Conservation (phyloP, 1,284 basidiomycete genomes). For the Cystobasidiaceae sp. region DNA sequence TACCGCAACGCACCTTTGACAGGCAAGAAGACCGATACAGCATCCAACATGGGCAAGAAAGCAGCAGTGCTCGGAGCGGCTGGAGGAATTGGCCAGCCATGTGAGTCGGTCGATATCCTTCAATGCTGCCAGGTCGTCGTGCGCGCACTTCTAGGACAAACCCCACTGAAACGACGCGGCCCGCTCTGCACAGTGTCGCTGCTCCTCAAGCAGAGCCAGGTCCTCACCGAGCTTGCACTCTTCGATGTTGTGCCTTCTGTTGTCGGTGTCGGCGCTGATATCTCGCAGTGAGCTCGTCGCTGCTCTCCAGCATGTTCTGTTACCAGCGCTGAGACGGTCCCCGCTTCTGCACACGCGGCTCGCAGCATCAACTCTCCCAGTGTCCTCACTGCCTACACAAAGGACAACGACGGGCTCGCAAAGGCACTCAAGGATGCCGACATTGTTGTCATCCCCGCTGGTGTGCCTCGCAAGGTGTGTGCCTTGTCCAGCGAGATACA, state of each 20-base stretch:
- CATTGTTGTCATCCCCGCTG: conserved; percentile 91
- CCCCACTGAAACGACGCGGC: background rate
- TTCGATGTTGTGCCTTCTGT: conserved; percentile 98
- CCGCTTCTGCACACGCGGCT: conserved; percentile 48
- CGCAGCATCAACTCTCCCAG: conserved; percentile 52
- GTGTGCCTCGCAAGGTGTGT: conserved; percentile 78
- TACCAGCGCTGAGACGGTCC: conserved; percentile 34
- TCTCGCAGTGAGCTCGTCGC: conserved; percentile 58
- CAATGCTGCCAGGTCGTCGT: background rate
- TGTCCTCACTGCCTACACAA: conserved; percentile 47
- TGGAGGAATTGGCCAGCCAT: conserved; percentile 30
- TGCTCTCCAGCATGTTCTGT: conserved; percentile 44
- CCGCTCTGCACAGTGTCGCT: conserved; percentile 72
- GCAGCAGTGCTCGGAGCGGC: conserved; percentile 39
- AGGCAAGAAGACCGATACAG: background rate
- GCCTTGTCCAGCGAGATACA: background rate
- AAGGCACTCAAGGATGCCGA: conserved; percentile 79
- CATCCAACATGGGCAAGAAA: conserved; percentile 24
- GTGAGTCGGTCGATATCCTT: background rate
- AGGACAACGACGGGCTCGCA: conserved; percentile 66
- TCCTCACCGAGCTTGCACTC: conserved; percentile 75
- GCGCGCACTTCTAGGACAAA: background rate
- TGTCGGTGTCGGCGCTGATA: conserved; percentile 51
- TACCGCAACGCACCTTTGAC: background rate
- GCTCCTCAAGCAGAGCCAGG: conserved; percentile 77